Evolutionary conservation across 1,284 basidiomycete genomes (phyloP).

Genomic region (Spongiforma sp.): DNA sequence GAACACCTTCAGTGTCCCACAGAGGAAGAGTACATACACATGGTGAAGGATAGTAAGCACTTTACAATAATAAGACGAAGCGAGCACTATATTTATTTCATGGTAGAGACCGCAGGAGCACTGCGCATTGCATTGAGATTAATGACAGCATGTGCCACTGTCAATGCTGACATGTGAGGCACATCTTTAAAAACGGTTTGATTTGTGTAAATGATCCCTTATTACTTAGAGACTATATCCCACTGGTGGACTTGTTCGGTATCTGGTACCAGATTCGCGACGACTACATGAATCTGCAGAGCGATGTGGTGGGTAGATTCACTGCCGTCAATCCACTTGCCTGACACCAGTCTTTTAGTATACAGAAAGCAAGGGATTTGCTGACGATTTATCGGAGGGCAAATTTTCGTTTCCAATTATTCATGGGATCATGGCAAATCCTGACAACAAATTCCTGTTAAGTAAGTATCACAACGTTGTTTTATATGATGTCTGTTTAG

Average conservation of each 20-base stretch:
- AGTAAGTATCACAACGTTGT: slow-evolving; percentile 57
- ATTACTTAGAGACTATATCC: slow-evolving; percentile 85
- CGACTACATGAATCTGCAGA: slow-evolving; percentile 96
- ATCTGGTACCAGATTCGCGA: slow-evolving; percentile 97
- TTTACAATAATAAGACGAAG: neutral
- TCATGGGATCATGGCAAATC: slow-evolving; percentile 81
- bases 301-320: slow-evolving; percentile 60
- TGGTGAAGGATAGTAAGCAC: slow-evolving; percentile 81
- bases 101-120: slow-evolving; percentile 90
- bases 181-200: neutral
- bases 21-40: slow-evolving; percentile 82
- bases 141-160: slow-evolving; percentile 88
- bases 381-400: slow-evolving; percentile 94
- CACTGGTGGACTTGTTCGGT: slow-evolving; percentile 92
- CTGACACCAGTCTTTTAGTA: slow-evolving; percentile 57
- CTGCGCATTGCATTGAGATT: slow-evolving; percentile 93
- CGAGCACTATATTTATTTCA: neutral
- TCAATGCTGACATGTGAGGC: slow-evolving; percentile 60
- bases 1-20: slow-evolving; percentile 81
- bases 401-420: slow-evolving; percentile 97
- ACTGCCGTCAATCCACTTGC: neutral
- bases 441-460: slow-evolving; percentile 75
- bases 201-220: neutral
- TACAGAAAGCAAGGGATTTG: slow-evolving; percentile 89
- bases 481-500: slow-evolving; percentile 5